phyloP scores from a whole-genome alignment of 1,284 basidiomycete species.

The Fomitiporia mediterranea region DNA sequence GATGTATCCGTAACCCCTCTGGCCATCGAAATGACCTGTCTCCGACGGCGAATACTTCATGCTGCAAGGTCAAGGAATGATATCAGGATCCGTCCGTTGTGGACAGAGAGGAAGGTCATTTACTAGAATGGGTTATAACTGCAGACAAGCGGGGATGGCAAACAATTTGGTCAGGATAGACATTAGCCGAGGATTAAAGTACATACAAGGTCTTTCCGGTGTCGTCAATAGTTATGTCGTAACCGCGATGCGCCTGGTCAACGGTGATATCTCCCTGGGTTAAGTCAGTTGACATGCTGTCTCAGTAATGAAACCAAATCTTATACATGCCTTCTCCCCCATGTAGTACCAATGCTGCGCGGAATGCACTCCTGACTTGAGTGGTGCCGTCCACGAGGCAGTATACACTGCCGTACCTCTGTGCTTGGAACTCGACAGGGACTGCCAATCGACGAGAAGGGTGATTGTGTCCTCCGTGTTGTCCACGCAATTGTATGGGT shows the following conservation, averaged over 20 bases:
- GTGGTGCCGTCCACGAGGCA: constrained; percentile 82
- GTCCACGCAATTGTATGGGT: constrained; percentile 79
- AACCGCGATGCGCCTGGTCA: constrained; percentile 91
- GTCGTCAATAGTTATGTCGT: constrained; percentile 82
- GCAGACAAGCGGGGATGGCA: constrained; percentile 5
- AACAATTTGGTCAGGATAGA: neutral
- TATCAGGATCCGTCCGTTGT: constrained; percentile 3
- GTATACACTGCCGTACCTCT: constrained; percentile 85
- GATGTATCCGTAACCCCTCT: constrained; percentile 86
- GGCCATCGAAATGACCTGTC: constrained; percentile 88
- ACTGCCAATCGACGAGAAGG: constrained; percentile 89
- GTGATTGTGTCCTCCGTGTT: constrained; percentile 94
- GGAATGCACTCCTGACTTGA: constrained; percentile 76
- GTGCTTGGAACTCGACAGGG: constrained; percentile 62
- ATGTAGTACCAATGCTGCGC: constrained; percentile 95
- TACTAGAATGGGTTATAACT: constrained; percentile 87
- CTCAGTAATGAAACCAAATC: constrained; percentile 7
- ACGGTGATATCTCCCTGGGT: constrained; percentile 81
- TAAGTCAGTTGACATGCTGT: constrained; percentile 10
- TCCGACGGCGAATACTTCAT: constrained; percentile 93
- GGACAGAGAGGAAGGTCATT: constrained; percentile 29
- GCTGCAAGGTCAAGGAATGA: constrained; percentile 33
- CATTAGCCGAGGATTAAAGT: constrained; percentile 5
- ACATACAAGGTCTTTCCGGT: constrained; percentile 65
- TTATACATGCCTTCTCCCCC: constrained; percentile 67